These are phyloP conservation scores for Beta lomatogona DNA, from an alignment of 179 eudicot species.

Conservation along the genomic window DNA sequence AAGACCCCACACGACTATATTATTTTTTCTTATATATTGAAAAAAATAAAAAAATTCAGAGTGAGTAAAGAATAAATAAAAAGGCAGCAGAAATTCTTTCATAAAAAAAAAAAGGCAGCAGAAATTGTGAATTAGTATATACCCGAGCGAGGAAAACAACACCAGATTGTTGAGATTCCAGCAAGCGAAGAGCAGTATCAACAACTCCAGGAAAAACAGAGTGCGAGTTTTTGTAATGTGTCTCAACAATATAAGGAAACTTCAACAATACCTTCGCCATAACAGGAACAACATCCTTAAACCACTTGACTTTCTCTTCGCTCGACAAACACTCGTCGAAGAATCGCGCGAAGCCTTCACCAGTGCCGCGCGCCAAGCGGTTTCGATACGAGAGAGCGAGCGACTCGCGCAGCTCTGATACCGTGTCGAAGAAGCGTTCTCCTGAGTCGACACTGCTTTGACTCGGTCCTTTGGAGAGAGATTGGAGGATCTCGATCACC, in stretches of 20 bases:
- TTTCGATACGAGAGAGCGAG: constrained; percentile 38
- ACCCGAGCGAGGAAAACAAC: constrained; percentile 80
- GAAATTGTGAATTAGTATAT: too few species aligned
- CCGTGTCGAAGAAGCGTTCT: constrained; percentile 55
- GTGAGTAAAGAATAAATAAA: too few species aligned
- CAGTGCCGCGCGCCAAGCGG: constrained; percentile 38
- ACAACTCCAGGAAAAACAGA: constrained; percentile 38
- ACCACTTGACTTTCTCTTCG: constrained; percentile 62
- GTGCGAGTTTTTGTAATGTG: constrained; percentile 58
- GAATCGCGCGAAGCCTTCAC: constrained; percentile 63
- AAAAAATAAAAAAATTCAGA: too few species aligned
- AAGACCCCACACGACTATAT: too few species aligned
- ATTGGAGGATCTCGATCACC: constrained; percentile 55
- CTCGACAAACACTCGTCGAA: constrained; percentile 68
- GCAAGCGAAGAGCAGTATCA: constrained; percentile 55
- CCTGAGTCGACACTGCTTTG: constrained; percentile 74
- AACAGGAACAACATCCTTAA: constrained; percentile 57
- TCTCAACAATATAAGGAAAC: constrained; percentile 60
- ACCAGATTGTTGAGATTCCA: constrained; percentile 73
- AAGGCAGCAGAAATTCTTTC: too few species aligned
- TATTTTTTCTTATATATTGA: too few species aligned
- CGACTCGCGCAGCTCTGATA: constrained; percentile 56
- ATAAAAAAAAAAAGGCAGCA: too few species aligned
- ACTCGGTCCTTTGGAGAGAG: constrained; percentile 59
- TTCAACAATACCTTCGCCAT: constrained; percentile 60